phyloP scores from a whole-genome alignment of 1,284 basidiomycete genomes.

The Puccinia horiana region DNA sequence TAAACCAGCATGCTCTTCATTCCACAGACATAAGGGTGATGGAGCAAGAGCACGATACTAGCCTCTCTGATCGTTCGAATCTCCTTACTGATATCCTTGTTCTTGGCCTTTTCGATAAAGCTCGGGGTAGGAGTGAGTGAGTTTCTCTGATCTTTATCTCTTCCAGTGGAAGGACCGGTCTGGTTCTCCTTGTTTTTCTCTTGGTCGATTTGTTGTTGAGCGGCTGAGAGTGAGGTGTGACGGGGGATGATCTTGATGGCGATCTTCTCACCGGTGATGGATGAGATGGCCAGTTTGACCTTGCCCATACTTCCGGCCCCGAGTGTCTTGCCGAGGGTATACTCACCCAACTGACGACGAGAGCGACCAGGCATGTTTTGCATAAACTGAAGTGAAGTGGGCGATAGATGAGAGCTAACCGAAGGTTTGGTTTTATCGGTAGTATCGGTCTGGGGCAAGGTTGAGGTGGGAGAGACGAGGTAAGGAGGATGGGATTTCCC shows the following conservation, averaged over 20 bases:
- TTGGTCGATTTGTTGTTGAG: slow-evolving; percentile 55
- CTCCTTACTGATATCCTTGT: slow-evolving; percentile 93
- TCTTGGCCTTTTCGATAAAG: slow-evolving; percentile 71
- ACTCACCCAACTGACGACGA: slow-evolving; percentile 75
- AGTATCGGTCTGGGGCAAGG: neutral
- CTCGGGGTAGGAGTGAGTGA: slow-evolving; percentile 61
- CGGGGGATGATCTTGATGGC: slow-evolving; percentile 98
- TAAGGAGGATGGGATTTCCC: neutral
- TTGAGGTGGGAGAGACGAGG: slow-evolving; percentile 16
- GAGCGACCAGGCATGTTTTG: slow-evolving; percentile 38
- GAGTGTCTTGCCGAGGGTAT: slow-evolving; percentile 92
- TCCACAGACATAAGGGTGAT: slow-evolving; percentile 97
- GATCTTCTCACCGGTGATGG: slow-evolving; percentile 86
- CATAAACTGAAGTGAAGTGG: neutral
- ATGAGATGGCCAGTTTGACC: slow-evolving; percentile 92
- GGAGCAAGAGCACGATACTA: slow-evolving; percentile 85
- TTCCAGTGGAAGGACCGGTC: slow-evolving; percentile 60
- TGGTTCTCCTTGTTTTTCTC: slow-evolving; percentile 57
- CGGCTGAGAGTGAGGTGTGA: slow-evolving; percentile 65
- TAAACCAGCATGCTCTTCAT: slow-evolving; percentile 98
- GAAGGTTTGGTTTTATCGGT: neutral
- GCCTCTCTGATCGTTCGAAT: slow-evolving; percentile 93
- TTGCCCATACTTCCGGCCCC: slow-evolving; percentile 99
- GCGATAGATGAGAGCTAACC: neutral
- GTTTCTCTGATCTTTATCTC: slow-evolving; percentile 51